Percentiles rank a stretch among this genome's conserved stretches.
These are phyloP conservation scores for Porcisia deanei DNA, from an alignment of 208 protist genomes.

Conservation along the genomic window DNA sequence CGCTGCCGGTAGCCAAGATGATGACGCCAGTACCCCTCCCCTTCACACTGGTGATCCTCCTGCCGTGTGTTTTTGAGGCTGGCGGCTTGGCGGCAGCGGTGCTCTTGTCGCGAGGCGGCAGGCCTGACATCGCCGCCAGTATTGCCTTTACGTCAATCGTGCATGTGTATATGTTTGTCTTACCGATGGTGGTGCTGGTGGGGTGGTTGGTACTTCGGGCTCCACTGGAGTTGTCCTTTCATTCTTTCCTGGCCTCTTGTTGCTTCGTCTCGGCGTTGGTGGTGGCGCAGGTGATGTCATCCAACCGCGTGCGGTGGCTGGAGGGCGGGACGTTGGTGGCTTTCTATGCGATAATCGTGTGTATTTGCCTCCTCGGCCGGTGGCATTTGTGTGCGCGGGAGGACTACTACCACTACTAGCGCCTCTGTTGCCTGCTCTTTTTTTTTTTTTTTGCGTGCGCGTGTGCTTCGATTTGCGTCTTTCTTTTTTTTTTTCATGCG, in stretches of 20 bases:
- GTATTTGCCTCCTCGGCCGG: constrained; percentile 40
- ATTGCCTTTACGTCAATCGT: constrained; percentile 72
- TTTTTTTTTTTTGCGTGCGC: no score
- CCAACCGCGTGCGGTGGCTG: constrained; percentile 59
- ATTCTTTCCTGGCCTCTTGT: constrained; percentile 55
- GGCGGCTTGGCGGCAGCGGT: constrained; percentile 55
- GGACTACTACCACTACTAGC: neutral
- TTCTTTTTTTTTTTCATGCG: no score
- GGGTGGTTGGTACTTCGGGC: constrained; percentile 19
- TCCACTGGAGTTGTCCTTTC: constrained; percentile 66
- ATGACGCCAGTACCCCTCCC: constrained; percentile 31
- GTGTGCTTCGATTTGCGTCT: no score
- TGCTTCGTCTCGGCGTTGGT: constrained; percentile 68
- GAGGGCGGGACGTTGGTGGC: constrained; percentile 66
- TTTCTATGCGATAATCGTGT: constrained; percentile 54
- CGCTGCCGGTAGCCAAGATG: constrained; percentile 34
- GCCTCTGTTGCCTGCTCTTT: neutral
- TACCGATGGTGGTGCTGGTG: constrained; percentile 54
- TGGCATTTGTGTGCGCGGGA: constrained; percentile 36
- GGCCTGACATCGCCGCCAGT: constrained; percentile 76
- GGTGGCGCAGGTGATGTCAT: constrained; percentile 45
- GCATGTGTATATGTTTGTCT: constrained; percentile 73
- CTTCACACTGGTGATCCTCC: constrained; percentile 58
- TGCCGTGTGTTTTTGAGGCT: constrained; percentile 64
- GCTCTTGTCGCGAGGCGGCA: constrained; percentile 51